Evolutionary conservation across 1,284 basidiomycete genomes (phyloP).

Genomic region (Schizophyllum amplum): DNA sequence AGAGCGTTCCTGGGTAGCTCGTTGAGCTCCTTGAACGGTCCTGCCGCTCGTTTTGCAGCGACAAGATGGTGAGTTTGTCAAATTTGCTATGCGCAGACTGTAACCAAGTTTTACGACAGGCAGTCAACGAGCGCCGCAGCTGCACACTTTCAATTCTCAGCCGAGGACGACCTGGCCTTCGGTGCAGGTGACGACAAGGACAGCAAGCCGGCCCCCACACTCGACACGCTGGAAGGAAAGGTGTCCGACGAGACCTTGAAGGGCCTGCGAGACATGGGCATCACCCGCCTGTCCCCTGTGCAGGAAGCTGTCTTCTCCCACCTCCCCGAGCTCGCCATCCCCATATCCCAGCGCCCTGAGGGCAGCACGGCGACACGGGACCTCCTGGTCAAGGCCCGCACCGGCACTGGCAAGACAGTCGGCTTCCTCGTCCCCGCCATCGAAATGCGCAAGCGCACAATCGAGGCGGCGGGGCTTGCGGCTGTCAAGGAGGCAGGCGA

Average conservation of each 20-base stretch:
- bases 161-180: background rate
- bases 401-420: constrained; percentile 90
- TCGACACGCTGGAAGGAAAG: constrained; percentile 19
- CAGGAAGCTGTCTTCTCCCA: constrained; percentile 75
- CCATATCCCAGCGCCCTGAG: constrained; percentile 27
- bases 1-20: background rate
- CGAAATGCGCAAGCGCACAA: constrained; percentile 57
- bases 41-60: background rate
- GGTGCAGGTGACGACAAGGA: background rate
- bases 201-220: background rate
- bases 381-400: constrained; percentile 80
- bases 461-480: constrained; percentile 33
- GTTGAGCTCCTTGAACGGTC: background rate
- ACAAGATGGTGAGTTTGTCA: background rate
- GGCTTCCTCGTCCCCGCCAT: constrained; percentile 88
- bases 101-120: background rate
- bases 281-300: constrained; percentile 79
- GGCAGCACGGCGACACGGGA: constrained; percentile 36
- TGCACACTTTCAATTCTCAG: background rate
- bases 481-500: constrained; percentile 34
- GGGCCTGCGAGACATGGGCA: constrained; percentile 62
- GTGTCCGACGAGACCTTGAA: constrained; percentile 39
- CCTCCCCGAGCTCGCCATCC: constrained; percentile 48
- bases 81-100: background rate
- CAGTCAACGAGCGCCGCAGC: background rate